Evolutionary conservation across 768 basidiomycete genomes (phyloP).

Genomic region (Tylopilus intermedius): DNA sequence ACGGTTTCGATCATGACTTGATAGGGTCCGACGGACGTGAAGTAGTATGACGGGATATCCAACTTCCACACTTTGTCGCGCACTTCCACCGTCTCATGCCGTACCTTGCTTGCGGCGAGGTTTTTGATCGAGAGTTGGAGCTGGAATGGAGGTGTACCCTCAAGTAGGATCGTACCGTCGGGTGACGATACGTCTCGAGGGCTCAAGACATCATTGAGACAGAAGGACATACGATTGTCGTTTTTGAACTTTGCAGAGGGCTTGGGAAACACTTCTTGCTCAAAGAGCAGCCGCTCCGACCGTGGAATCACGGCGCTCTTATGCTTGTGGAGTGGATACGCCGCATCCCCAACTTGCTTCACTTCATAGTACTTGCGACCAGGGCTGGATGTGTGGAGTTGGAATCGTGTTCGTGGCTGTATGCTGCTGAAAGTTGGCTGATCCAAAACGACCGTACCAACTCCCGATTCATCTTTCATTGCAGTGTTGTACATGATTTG

Average conservation of each 20-base stretch:
- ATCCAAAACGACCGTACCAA: constrained; percentile 65
- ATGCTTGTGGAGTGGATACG: constrained; percentile 74
- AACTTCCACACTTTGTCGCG: constrained; percentile 59
- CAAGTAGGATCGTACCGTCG: constrained; percentile 59
- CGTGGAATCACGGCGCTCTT: constrained; percentile 60
- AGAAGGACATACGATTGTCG: constrained; percentile 63
- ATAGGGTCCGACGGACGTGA: constrained; percentile 79
- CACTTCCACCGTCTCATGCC: constrained; percentile 52
- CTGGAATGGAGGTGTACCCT: constrained; percentile 84
- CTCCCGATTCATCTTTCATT: constrained; percentile 59
- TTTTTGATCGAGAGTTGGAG: constrained; percentile 73
- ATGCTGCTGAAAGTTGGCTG: constrained; percentile 84
- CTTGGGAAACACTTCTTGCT: constrained; percentile 78
- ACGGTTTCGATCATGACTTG: constrained; percentile 74
- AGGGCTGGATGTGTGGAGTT: constrained; percentile 69
- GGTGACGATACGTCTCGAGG: constrained; percentile 46
- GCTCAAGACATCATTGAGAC: constrained; percentile 63
- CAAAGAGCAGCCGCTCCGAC: constrained; percentile 65
- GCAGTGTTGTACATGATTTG: constrained; percentile 88
- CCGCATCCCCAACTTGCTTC: constrained; percentile 79
- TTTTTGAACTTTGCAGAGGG: constrained; percentile 79
- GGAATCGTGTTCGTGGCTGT: constrained; percentile 72
- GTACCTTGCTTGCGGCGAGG: constrained; percentile 63
- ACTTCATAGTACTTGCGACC: constrained; percentile 89
- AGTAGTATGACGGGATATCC: constrained; percentile 62